Evolutionary conservation across 169 alveolate genomes (phyloP), one percentile per base, ranked within the genome.

Genomic region (Plasmodium vivax): DNA sequence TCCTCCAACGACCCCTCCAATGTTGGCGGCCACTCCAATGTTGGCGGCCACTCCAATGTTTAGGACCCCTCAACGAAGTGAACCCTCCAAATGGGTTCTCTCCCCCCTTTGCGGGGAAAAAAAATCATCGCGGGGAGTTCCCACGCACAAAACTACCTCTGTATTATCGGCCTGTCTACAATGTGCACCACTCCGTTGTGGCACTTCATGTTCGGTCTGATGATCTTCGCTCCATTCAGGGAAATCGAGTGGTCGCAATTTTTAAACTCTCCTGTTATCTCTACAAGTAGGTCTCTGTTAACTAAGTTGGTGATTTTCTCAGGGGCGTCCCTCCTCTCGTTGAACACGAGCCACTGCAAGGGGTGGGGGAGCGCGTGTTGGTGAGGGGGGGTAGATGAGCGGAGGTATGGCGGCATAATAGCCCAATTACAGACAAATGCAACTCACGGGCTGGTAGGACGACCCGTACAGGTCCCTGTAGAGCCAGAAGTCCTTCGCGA

Each of bases 131-230:
- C 4, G 6, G 3, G 7, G 34, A 14, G 6, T 27, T 62, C 14
- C 14, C 16, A 62, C 10, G 9, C 14, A 23, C 38, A 62, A 62
- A 62, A 62, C 75, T 83, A 38, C 43, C 82, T 54, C 72, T 85
- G 84, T 19, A 96, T 45, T 43, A 96, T 79, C 27, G 98, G 96
- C 54, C 93, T 84, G 47, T 96, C 97, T 30, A 96, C 94, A 80
- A 96, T 93, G 56, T 96, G 98, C 8, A 95, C 94, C 16, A 96
- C 97, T 0, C 98, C 98, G 82, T 96, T 96, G 68, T 96, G 98
- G 71, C 98, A 96, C 51, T 95, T 93, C 95, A 96, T 62, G 83
- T 96, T 96, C 74, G 97, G 96, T 23, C 98, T 96, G 58, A 96
- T 81, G 72, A 96, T 94, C 87, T 93, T 82, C 23, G 97, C 85